Evolutionary conservation across 305 asterid species (phyloP).

Genomic region (Salvia sclarea): DNA sequence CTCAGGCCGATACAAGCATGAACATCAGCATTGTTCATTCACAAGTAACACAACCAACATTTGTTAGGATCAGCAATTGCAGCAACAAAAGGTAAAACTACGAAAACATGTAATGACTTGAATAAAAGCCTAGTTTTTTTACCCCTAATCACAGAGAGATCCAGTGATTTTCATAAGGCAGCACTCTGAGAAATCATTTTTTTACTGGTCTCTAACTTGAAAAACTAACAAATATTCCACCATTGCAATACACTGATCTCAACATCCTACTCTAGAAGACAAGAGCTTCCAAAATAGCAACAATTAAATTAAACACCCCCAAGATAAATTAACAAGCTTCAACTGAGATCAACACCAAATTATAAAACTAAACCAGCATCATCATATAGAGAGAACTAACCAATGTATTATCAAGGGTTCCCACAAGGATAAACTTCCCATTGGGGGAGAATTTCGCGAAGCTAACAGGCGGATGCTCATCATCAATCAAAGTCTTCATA

Average conservation of each 20-base stretch:
- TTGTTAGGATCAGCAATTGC: too few species aligned
- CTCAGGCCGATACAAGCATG: too few species aligned
- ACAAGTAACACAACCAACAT: too few species aligned
- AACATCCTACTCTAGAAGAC: constrained; percentile 13
- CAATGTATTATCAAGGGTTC: constrained; percentile 86
- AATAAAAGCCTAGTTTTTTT: too few species aligned
- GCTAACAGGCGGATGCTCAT: constrained; percentile 95
- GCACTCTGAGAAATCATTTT: too few species aligned
- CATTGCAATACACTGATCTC: not conserved
- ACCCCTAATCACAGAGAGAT: too few species aligned
- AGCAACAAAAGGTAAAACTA: too few species aligned
- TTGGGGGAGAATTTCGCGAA: constrained; percentile 93
- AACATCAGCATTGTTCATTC: too few species aligned
- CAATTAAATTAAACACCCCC: not conserved
- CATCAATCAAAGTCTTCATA: constrained; percentile 87
- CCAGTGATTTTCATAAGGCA: too few species aligned
- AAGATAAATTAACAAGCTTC: not conserved
- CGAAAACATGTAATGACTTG: too few species aligned
- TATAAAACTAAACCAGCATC: not conserved
- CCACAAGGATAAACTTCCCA: constrained; percentile 85
- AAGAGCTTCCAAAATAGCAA: constrained; percentile 8
- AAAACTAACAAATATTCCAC: too few species aligned
- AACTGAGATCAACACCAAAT: not conserved
- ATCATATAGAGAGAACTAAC: constrained; percentile 49
- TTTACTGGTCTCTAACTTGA: too few species aligned